Conservation (phyloP, 805 yeast genomes). For the Candida lessepsii region DNA sequence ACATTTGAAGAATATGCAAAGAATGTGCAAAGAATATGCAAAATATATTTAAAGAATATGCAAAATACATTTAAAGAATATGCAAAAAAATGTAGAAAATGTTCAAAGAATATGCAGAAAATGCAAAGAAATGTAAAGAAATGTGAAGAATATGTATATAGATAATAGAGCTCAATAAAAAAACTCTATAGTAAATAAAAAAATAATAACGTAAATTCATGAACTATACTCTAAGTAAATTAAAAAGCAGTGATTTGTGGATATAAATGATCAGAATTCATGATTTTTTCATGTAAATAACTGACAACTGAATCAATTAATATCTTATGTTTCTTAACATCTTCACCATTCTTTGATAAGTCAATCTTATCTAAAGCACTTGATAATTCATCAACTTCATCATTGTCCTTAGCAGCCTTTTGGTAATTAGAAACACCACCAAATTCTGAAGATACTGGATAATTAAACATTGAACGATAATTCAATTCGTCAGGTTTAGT, state of each 20-base stretch:
- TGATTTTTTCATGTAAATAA: slow-evolving; percentile 24
- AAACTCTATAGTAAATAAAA: too few relatives aligned
- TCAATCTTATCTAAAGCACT: slow-evolving; percentile 17
- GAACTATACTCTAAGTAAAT: slow-evolving; percentile 4
- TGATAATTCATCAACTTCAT: slow-evolving; percentile 16
- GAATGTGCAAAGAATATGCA: too few relatives aligned
- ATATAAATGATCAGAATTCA: slow-evolving; percentile 25
- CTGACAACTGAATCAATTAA: slow-evolving; percentile 34
- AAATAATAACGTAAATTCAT: slow-evolving; percentile 1
- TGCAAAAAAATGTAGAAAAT: too few relatives aligned
- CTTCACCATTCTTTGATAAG: slow-evolving; percentile 15
- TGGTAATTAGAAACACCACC: slow-evolving; percentile 39
- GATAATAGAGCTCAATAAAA: too few relatives aligned
- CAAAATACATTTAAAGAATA: too few relatives aligned
- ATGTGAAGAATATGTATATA: too few relatives aligned
- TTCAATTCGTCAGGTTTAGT: slow-evolving; percentile 6
- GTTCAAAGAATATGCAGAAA: too few relatives aligned
- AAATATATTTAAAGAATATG: too few relatives aligned
- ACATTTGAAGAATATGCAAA: too few relatives aligned
- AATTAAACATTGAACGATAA: slow-evolving; percentile 11
- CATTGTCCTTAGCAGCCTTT: slow-evolving; percentile 28
- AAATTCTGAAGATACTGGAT: slow-evolving; percentile 26
- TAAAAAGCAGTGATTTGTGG: slow-evolving; percentile 43
- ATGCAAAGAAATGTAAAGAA: too few relatives aligned
- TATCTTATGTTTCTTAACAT: slow-evolving; percentile 35